Base-by-base conservation (phyloP, 257 asterid species). In the Fraxinus excelsior region DNA sequence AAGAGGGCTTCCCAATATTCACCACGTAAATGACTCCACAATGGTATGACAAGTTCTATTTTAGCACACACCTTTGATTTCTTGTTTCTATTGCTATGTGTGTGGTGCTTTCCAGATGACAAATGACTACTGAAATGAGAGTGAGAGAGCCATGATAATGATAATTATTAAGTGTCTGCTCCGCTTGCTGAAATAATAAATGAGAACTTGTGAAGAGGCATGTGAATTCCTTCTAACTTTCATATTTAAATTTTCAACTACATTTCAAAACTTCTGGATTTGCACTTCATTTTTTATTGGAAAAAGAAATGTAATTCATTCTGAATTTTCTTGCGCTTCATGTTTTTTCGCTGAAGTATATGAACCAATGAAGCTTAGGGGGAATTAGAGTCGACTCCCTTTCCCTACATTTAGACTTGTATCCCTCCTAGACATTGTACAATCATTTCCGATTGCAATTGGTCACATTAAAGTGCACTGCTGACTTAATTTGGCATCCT, bases 1-100 rank as follows among this genome's bases (percentile, higher is more conserved):
- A 76, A 85, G 82, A 78, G 94, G 96, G 77, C 90, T 86, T 82
- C 88, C 98, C 73, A 93, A 85, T 80, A 83, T 93, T 79, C 99
- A 95, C 88, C 99, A 91, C 82, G 88, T 95, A 74, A 81, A 91
- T 75, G 99, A 95, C 78, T 38, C 89, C 73, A 74, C 85, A 51
- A 93, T 93, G 99, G 99, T 93, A 84, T 46, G 71, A 62, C 76
- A 25, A 18, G 25, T 26, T 60, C 49, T 73, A 9, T 42, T 80
- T 51, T 40, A 58, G 29, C 23, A 13, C 80, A 69, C 51, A 62
- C 23, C 2, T 40, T n/a, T 26, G 26, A 9, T 23, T 23, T 40
- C 21, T 71, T 12, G 74, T 42, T 40, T 74, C 5, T 62, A 25
- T 16, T 56, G 21, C 18, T n/a, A 3, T 56, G n/a, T 56, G n/a